Evolutionary conservation across 1,139 yeast genomes (phyloP).

Genomic region (Blastobotrys serpentis): DNA sequence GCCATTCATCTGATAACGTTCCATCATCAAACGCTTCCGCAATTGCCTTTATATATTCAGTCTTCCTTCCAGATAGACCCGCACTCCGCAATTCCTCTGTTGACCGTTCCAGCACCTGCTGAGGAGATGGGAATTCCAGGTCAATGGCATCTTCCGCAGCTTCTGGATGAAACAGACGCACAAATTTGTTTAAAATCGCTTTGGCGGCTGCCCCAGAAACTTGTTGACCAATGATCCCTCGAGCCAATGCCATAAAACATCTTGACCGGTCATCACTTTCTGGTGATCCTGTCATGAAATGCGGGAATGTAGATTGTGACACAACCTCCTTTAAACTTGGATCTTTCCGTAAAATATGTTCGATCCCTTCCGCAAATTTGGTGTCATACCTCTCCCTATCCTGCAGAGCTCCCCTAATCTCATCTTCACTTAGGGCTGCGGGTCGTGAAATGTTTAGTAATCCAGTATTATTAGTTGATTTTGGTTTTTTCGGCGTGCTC

Average conservation of each 20-base stretch:
- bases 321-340: slow-evolving; percentile 34
- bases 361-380: slow-evolving; percentile 39
- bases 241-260: slow-evolving; percentile 45
- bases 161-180: slow-evolving; percentile 36
- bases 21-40: slow-evolving; percentile 55
- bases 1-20: slow-evolving; percentile 46
- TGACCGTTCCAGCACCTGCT: slow-evolving; percentile 43
- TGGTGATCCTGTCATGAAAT: slow-evolving; percentile 26
- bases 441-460: neutral
- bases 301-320: slow-evolving; percentile 31
- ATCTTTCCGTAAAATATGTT: slow-evolving; percentile 39
- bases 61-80: slow-evolving; percentile 73
- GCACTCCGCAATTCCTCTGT: slow-evolving; percentile 54
- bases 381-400: slow-evolving; percentile 23
- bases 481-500: neutral
- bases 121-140: slow-evolving; percentile 53
- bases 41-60: slow-evolving; percentile 60
- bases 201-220: slow-evolving; percentile 82
- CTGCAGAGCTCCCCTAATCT: neutral
- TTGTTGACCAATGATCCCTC: slow-evolving; percentile 70
- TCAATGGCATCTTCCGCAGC: slow-evolving; percentile 12
- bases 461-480: neutral
- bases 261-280: slow-evolving; percentile 14
- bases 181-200: slow-evolving; percentile 56
- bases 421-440: neutral